Base-by-base conservation (phyloP, 2,329 filamentous ascomycete species). In the Parascedosporium putredinis region DNA sequence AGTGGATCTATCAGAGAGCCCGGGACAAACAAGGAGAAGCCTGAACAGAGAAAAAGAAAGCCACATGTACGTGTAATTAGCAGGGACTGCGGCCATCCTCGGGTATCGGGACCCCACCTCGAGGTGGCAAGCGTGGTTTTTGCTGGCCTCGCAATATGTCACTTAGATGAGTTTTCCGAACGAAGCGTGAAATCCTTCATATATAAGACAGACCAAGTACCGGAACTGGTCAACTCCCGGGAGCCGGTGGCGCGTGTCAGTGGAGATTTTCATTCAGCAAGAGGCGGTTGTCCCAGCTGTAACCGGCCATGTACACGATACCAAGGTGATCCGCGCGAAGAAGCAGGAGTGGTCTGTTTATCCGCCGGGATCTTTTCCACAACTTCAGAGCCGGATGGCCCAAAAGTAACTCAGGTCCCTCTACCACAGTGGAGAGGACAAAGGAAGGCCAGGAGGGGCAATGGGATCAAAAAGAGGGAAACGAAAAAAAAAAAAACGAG, bases 281-380 rank as follows among this genome's bases (percentile, higher is more conserved):
- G 10, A 36, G 10, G 38, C 38, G 16, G 18, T 31, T 12, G 27
- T 12, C n/a, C n/a, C n/a, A n/a, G n/a, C 20, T 42, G 23, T 42
- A 42, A 10, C 16, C n/a, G 6, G 38, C 20, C 16, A 42, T 42
- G 38, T 42, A 42, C 38, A 24, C 12, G 38, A 22, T 42, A 42
- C 38, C 23, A n/a, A 16, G 38, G 8, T 20, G 20, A 10, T 16
- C 6, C 23, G 20, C 38, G 38, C 20, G 23, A 20, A 42, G 20
- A 42, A 42, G 18, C 27, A 12, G 27, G 38, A 42, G 20, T 20
- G 23, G 38, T 16, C 38, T 40, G 7, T 42, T 49, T 49, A 49
- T 14, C 36, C 47, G 38, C 38, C 47, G 47, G 47, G 23, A 49
- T 29, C 47, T 49, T 49, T 43, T 18, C 24, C 34, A 29, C 31